Percentiles rank a stretch among this genome's conserved stretches.
These are phyloP conservation scores for Ceratorhiza oryzae-sativae DNA, from an alignment of 1,284 basidiomycete genomes.

Conservation along the genomic window DNA sequence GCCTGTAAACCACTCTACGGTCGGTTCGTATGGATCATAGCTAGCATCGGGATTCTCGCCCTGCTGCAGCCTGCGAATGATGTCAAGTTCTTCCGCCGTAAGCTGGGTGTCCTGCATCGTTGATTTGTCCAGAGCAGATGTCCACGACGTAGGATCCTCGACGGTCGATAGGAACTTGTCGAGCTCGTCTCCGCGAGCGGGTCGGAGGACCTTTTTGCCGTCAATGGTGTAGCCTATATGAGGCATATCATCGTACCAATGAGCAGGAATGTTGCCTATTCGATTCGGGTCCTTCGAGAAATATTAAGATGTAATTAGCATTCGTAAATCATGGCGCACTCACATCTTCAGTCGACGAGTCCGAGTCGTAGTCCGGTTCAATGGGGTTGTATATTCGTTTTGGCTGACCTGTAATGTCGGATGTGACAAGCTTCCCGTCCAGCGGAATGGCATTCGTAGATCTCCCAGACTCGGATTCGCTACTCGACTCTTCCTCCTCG, in stretches of 20 bases:
- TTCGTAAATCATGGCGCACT: slow-evolving; percentile 50
- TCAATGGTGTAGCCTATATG: slow-evolving; percentile 98
- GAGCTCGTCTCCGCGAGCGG: slow-evolving; percentile 94
- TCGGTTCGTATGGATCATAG: slow-evolving; percentile 94
- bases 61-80: slow-evolving; percentile 89
- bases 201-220: slow-evolving; percentile 92
- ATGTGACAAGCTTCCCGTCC: slow-evolving; percentile 71
- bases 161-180: slow-evolving; percentile 96
- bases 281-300: slow-evolving; percentile 81
- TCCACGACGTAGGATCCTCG: slow-evolving; percentile 94
- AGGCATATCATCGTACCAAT: slow-evolving; percentile 99
- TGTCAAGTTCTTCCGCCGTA: slow-evolving; percentile 90
- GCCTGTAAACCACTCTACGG: slow-evolving; percentile 96
- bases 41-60: slow-evolving; percentile 90
- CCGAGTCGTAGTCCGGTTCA: slow-evolving; percentile 95
- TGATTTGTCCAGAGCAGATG: slow-evolving; percentile 90
- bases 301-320: slow-evolving; percentile 34
- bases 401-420: slow-evolving; percentile 84
- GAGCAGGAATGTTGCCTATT: slow-evolving; percentile 93
- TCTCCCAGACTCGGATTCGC: slow-evolving; percentile 51
- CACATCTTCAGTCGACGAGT: slow-evolving; percentile 97
- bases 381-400: slow-evolving; percentile 94
- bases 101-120: slow-evolving; percentile 87
- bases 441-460: slow-evolving; percentile 52
- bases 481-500: slow-evolving; percentile 49